These are phyloP conservation scores for Papiliotrema nemorosa DNA, from an alignment of 1,284 basidiomycete species.

Conservation along the genomic window DNA sequence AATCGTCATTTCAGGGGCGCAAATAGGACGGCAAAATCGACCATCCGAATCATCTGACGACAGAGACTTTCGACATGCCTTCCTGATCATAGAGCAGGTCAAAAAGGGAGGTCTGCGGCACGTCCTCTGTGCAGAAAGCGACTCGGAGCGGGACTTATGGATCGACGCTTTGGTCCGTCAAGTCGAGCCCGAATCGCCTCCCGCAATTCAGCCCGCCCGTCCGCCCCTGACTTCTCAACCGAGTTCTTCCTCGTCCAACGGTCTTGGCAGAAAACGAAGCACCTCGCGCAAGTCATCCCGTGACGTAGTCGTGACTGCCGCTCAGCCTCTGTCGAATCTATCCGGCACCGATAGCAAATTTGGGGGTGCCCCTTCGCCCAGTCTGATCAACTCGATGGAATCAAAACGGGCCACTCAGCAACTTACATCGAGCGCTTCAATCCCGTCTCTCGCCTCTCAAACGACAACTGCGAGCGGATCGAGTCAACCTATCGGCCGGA, in stretches of 20 bases:
- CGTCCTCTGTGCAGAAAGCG: slow-evolving; percentile 93
- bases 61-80: slow-evolving; percentile 92
- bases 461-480: neutral
- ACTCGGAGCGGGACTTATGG: slow-evolving; percentile 88
- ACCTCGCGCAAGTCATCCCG: slow-evolving; percentile 52
- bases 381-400: slow-evolving; percentile 47
- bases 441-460: slow-evolving; percentile 12
- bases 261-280: slow-evolving; percentile 19
- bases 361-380: slow-evolving; percentile 51
- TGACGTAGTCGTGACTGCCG: slow-evolving; percentile 59
- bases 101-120: slow-evolving; percentile 71
- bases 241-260: slow-evolving; percentile 6
- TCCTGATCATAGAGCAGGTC: slow-evolving; percentile 86
- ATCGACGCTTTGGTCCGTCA: slow-evolving; percentile 86
- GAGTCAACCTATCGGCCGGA: neutral
- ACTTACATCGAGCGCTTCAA: slow-evolving; percentile 5
- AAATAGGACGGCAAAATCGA: slow-evolving; percentile 71
- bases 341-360: slow-evolving; percentile 63
- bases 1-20: slow-evolving; percentile 78
- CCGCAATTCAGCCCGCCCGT: slow-evolving; percentile 26
- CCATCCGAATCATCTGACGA: slow-evolving; percentile 62
- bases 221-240: neutral
- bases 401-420: slow-evolving; percentile 23
- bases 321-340: slow-evolving; percentile 61
- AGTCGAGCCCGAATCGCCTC: slow-evolving; percentile 39